phyloP scores from a whole-genome alignment of 768 basidiomycete species.

The Boletales sp. region DNA sequence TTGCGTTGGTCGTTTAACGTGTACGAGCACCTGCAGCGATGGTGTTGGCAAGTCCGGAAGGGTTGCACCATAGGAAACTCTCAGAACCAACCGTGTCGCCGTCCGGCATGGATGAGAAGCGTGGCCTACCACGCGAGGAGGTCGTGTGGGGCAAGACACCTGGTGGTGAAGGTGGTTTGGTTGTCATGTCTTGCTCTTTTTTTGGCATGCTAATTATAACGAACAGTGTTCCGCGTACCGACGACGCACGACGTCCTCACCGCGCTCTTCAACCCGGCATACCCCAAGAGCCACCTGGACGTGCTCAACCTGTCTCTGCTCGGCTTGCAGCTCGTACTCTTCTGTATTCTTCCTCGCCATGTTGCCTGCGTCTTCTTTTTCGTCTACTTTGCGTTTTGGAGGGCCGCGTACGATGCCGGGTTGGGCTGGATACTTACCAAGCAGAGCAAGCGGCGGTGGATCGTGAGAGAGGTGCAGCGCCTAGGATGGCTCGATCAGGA shows the following conservation, averaged over 20 bases:
- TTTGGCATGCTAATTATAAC: neutral
- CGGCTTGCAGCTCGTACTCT: conserved; percentile 73
- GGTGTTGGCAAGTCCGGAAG: conserved; percentile 15
- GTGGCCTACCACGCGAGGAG: conserved; percentile 36
- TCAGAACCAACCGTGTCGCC: neutral
- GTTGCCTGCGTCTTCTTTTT: conserved; percentile 70
- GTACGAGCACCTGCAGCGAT: conserved; percentile 7
- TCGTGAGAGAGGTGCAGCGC: conserved; percentile 74
- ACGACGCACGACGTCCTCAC: conserved; percentile 90
- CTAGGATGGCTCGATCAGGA: conserved; percentile 86
- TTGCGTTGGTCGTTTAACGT: neutral
- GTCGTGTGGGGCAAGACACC: conserved; percentile 90
- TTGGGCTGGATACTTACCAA: conserved; percentile 92
- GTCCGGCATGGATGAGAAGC: conserved; percentile 5
- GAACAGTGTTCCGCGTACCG: conserved; percentile 84
- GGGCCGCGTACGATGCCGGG: conserved; percentile 87
- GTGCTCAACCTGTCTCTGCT: conserved; percentile 79
- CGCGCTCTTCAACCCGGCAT: conserved; percentile 74
- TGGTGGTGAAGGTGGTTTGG: conserved; percentile 61
- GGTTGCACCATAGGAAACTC: conserved; percentile 23
- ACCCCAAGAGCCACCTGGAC: conserved; percentile 88
- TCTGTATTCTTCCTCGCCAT: conserved; percentile 56
- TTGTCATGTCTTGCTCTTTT: neutral
- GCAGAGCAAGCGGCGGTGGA: conserved; percentile 95
- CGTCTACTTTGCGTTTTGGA: conserved; percentile 90